Evolutionary conservation across 805 yeast genomes (phyloP).

Genomic region (Metschnikowia arizonensis): DNA sequence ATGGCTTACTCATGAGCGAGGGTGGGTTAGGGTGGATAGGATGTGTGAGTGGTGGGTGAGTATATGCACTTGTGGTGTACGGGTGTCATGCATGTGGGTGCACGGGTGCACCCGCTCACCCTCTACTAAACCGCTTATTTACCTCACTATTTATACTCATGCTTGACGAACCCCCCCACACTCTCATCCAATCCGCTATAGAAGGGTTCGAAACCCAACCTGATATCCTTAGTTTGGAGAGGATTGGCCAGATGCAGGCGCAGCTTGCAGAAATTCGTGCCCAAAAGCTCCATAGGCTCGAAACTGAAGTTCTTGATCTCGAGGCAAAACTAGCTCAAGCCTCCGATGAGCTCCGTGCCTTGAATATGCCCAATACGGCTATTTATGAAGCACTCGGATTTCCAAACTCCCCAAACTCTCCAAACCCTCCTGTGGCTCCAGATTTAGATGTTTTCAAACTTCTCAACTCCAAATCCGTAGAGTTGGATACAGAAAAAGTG

Average conservation of each 20-base stretch:
- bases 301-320: constrained; percentile 12
- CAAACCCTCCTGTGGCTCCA: too few relatives aligned
- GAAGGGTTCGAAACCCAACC: constrained; percentile 51
- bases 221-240: constrained; percentile 44
- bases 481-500: constrained; percentile 45
- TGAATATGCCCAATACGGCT: constrained; percentile 23
- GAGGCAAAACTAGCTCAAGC: constrained; percentile 6
- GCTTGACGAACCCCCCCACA: constrained; percentile 33
- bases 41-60: too few relatives aligned
- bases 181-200: constrained; percentile 38
- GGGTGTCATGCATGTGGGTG: background rate
- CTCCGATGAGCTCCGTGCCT: constrained; percentile 18
- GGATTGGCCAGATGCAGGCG: constrained; percentile 38
- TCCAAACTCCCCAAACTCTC: too few relatives aligned
- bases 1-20: constrained; percentile 33
- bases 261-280: constrained; percentile 28
- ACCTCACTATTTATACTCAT: too few relatives aligned
- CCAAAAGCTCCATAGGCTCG: constrained; percentile 19
- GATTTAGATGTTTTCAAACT: constrained; percentile 22
- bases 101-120: background rate
- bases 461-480: constrained; percentile 25
- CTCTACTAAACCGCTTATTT: background rate
- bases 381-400: constrained; percentile 21
- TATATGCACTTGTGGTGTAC: too few relatives aligned
- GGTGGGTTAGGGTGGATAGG: too few relatives aligned